A percentile compares a stretch with the other conserved stretches of the same genome.
Conservation (phyloP, 192 early-diverging fungal genomes). For the Coemansia sp. region DNA sequence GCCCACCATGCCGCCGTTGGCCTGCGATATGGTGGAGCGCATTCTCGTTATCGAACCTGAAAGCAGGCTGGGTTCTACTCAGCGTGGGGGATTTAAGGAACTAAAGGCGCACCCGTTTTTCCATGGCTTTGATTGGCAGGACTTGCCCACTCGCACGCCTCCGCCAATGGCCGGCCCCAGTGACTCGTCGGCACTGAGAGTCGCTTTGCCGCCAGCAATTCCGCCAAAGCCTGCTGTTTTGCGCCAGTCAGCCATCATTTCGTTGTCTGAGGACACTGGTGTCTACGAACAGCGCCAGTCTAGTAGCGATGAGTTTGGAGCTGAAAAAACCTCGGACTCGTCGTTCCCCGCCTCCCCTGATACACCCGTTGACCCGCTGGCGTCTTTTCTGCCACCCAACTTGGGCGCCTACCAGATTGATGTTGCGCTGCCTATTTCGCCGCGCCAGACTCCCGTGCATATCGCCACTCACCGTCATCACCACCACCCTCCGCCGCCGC, state of each 20-base stretch:
- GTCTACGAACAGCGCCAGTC: slow-evolving; percentile 14
- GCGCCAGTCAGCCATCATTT: slow-evolving; percentile 15
- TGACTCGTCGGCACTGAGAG: background rate
- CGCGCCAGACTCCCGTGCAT: slow-evolving; percentile 40
- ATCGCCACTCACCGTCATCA: slow-evolving; percentile 8
- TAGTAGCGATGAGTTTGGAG: slow-evolving; percentile 50
- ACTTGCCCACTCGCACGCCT: slow-evolving; percentile 37
- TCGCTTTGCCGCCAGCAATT: slow-evolving; percentile 27
- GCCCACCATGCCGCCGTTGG: slow-evolving; percentile 63
- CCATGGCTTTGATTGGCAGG: slow-evolving; percentile 71
- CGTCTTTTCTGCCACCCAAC: slow-evolving; percentile 15
- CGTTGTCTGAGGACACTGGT: background rate
- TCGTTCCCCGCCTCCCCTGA: slow-evolving; percentile 37
- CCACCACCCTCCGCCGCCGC: slow-evolving; percentile 12
- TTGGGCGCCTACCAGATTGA: slow-evolving; percentile 26
- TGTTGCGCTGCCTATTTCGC: slow-evolving; percentile 25
- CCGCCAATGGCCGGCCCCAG: slow-evolving; percentile 33
- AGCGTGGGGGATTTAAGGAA: slow-evolving; percentile 55
- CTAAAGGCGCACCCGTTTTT: slow-evolving; percentile 84
- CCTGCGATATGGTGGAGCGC: slow-evolving; percentile 73
- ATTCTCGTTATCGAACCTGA: slow-evolving; percentile 70
- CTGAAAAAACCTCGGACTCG: slow-evolving; percentile 39
- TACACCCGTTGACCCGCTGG: slow-evolving; percentile 37
- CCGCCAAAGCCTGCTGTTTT: slow-evolving; percentile 47
- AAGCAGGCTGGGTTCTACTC: slow-evolving; percentile 61